A percentile compares a stretch with the other conserved stretches of the same genome.
Evolutionary conservation across 2,329 filamentous ascomycete species (phyloP).

Genomic region (Botrytis tulipae): DNA sequence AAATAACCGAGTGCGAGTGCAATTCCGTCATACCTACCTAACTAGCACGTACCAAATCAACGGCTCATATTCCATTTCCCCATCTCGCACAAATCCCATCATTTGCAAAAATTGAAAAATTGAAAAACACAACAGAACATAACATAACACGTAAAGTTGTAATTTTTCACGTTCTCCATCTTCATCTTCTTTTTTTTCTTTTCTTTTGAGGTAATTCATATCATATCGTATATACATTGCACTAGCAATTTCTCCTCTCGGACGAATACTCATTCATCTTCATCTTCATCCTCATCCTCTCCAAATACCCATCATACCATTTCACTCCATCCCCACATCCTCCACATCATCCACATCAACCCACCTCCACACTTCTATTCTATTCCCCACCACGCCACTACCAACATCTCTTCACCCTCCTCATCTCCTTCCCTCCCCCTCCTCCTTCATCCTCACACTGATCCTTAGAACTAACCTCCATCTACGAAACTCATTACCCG

Average conservation of each 20-base stretch:
- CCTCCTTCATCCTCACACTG: background rate
- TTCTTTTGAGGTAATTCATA: accelerated
- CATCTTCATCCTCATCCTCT: background rate
- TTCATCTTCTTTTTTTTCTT: background rate
- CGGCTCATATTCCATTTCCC: background rate
- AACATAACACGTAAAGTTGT: background rate
- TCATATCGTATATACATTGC: background rate
- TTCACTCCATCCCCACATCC: background rate
- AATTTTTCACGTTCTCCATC: background rate
- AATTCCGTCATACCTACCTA: background rate
- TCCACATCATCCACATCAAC: background rate
- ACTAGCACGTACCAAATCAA: background rate
- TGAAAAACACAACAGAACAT: too few relatives aligned
- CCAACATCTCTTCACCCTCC: background rate
- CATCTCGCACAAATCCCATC: background rate
- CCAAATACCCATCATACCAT: background rate
- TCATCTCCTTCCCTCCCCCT: background rate
- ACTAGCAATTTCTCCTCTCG: background rate
- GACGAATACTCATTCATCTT: background rate
- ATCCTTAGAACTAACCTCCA: background rate
- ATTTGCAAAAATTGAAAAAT: background rate
- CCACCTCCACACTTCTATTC: background rate
- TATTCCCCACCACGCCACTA: background rate
- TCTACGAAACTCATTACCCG: background rate
- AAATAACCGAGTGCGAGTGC: background rate